These are phyloP conservation scores for Vitellaria paradoxa DNA, from an alignment of 179 eudicot genomes.

Conservation along the genomic window DNA sequence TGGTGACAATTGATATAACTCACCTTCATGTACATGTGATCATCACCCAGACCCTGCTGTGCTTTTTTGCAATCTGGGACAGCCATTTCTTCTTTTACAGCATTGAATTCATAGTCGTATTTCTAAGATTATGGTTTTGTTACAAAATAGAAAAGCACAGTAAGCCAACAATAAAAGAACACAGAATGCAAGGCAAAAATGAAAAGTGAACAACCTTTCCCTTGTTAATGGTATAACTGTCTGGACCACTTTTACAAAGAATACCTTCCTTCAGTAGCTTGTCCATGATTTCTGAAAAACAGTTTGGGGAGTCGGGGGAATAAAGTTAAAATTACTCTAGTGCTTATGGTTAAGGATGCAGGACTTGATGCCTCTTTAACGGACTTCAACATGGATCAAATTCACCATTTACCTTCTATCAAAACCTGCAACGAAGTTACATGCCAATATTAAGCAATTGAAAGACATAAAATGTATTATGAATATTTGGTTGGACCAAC, in stretches of 20 bases:
- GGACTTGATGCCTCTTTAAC: conserved; percentile 1
- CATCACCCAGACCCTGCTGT: conserved; percentile 39
- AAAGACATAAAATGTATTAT: background rate
- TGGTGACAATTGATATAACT: background rate
- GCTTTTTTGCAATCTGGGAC: conserved; percentile 31
- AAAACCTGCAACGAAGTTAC: conserved; percentile 52
- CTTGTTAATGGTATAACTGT: conserved; percentile 49
- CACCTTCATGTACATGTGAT: conserved; percentile 87
- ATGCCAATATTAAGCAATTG: background rate
- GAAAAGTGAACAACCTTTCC: conserved; percentile 46
- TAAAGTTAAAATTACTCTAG: background rate
- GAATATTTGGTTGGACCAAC: background rate
- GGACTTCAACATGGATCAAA: conserved; percentile 9
- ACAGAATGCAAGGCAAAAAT: background rate
- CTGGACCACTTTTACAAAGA: conserved; percentile 49
- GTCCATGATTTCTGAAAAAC: conserved; percentile 67
- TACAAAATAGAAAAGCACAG: background rate
- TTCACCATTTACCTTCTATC: conserved; percentile 60
- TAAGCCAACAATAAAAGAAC: conserved; percentile 10
- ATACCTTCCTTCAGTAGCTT: conserved; percentile 71
- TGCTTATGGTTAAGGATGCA: background rate
- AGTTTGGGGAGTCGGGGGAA: conserved; percentile 3
- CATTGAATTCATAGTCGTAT: conserved; percentile 55
- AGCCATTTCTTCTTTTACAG: conserved; percentile 74
- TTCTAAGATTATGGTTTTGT: conserved; percentile 35